phyloP scores from a whole-genome alignment of 129 eudicot species.

The Logfia minima region DNA sequence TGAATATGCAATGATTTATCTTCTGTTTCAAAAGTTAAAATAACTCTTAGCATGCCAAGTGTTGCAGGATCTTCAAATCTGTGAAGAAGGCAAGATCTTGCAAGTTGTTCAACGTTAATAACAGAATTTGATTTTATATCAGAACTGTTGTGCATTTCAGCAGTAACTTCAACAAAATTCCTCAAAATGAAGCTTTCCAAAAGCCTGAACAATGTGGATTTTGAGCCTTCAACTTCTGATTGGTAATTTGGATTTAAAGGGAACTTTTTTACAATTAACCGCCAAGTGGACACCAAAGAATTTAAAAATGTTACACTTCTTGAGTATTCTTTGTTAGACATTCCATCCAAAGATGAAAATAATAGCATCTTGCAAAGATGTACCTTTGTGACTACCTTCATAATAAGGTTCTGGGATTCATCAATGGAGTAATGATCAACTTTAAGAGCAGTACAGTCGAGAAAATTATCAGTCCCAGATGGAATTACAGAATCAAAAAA shows the following conservation, averaged over 20 bases:
- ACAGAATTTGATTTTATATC: constrained; percentile 40
- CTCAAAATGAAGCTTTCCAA: constrained; percentile 61
- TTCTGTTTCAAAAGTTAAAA: constrained; percentile 45
- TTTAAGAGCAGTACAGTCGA: constrained; percentile 46
- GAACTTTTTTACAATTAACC: constrained; percentile 48
- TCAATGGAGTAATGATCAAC: constrained; percentile 40
- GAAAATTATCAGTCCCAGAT: constrained; percentile 39
- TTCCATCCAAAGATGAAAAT: constrained; percentile 34
- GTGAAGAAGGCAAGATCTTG: constrained; percentile 57
- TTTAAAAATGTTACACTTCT: constrained; percentile 47
- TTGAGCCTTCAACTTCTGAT: constrained; percentile 29
- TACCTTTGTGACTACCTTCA: constrained; percentile 56
- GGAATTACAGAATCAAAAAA: constrained; percentile 57
- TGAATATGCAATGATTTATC: constrained; percentile 45
- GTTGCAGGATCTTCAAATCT: constrained; percentile 74
- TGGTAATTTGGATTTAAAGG: constrained; percentile 31
- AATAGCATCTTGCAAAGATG: constrained; percentile 59
- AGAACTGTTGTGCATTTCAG: constrained; percentile 42
- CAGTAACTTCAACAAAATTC: constrained; percentile 42
- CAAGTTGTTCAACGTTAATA: constrained; percentile 59
- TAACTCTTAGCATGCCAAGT: constrained; percentile 49
- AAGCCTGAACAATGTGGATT: constrained; percentile 43
- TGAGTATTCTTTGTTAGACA: constrained; percentile 28
- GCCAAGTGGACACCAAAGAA: constrained; percentile 61
- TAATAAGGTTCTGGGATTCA: constrained; percentile 50